A percentile compares a stretch with the other conserved stretches of the same genome.
Conservation (phyloP, 208 protist genomes). For the Angomonas ambiguus region DNA sequence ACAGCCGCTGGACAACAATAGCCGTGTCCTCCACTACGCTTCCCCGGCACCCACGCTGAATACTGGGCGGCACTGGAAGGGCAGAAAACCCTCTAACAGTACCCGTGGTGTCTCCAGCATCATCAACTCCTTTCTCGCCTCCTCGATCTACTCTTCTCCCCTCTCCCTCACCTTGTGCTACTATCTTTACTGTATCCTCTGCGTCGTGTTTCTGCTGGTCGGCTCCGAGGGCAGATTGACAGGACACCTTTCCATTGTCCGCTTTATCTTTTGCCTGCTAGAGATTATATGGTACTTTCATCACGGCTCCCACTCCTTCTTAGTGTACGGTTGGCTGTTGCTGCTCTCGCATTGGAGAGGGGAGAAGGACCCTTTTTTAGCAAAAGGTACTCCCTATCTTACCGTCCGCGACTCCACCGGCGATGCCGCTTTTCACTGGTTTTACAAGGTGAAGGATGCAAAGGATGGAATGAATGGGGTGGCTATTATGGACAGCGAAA, state of each 20-base stretch:
- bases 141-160: constrained; percentile 39
- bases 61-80: background rate
- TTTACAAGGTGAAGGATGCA: constrained; percentile 19
- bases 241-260: constrained; percentile 32
- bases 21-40: constrained; percentile 8
- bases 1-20: background rate
- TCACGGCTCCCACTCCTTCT: constrained; percentile 46
- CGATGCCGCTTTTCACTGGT: constrained; percentile 28
- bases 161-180: constrained; percentile 46
- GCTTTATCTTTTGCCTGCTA: constrained; percentile 20
- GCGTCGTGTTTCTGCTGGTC: constrained; percentile 30
- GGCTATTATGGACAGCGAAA: background rate
- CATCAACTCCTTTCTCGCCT: constrained; percentile 15
- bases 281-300: constrained; percentile 49
- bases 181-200: constrained; percentile 34
- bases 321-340: constrained; percentile 38
- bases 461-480: constrained; percentile 15
- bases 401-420: background rate
- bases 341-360: constrained; percentile 28
- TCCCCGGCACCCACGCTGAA: background rate
- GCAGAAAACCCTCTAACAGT: background rate
- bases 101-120: constrained; percentile 6
- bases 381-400: constrained; percentile 1
- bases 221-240: constrained; percentile 36
- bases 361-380: constrained; percentile 12